Percentiles rank a stretch among this genome's conserved stretches.
phyloP scores from a whole-genome alignment of 768 basidiomycete species.

The Mycena floridula region DNA sequence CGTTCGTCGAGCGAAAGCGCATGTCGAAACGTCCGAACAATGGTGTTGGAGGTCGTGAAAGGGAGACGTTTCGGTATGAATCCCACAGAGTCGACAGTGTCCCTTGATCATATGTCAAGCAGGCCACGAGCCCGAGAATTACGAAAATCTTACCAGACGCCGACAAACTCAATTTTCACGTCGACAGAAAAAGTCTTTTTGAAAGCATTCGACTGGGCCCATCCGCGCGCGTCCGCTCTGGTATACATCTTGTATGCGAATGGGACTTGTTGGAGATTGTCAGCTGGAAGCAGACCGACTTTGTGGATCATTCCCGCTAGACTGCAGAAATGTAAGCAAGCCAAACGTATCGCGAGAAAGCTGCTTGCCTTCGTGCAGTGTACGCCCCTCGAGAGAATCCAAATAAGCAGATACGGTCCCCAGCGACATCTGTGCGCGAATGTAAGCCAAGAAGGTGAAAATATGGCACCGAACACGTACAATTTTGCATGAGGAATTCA shows the following conservation, averaged over 20 bases:
- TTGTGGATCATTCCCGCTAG: slow-evolving; percentile 45
- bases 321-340: not conserved
- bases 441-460: no score
- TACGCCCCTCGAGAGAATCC: slow-evolving; percentile 71
- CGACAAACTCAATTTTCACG: slow-evolving; percentile 47
- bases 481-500: slow-evolving; percentile 58
- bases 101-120: slow-evolving; percentile 8
- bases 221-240: slow-evolving; percentile 19
- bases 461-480: slow-evolving; percentile 23
- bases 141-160: slow-evolving; percentile 37
- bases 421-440: slow-evolving; percentile 38
- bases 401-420: slow-evolving; percentile 20
- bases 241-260: slow-evolving; percentile 59
- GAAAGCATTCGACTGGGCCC: slow-evolving; percentile 34
- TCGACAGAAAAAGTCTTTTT: slow-evolving; percentile 42
- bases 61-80: slow-evolving; percentile 10
- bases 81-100: slow-evolving; percentile 11
- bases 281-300: slow-evolving; percentile 50
- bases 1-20: slow-evolving; percentile 36
- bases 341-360: not conserved
- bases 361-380: slow-evolving; percentile 45
- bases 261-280: slow-evolving; percentile 49
- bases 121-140: not conserved
- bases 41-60: slow-evolving; percentile 16
- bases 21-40: slow-evolving; percentile 33